These are phyloP conservation scores for Leptographium flavum DNA, from an alignment of 2,329 filamentous ascomycete species.

Conservation along the genomic window DNA sequence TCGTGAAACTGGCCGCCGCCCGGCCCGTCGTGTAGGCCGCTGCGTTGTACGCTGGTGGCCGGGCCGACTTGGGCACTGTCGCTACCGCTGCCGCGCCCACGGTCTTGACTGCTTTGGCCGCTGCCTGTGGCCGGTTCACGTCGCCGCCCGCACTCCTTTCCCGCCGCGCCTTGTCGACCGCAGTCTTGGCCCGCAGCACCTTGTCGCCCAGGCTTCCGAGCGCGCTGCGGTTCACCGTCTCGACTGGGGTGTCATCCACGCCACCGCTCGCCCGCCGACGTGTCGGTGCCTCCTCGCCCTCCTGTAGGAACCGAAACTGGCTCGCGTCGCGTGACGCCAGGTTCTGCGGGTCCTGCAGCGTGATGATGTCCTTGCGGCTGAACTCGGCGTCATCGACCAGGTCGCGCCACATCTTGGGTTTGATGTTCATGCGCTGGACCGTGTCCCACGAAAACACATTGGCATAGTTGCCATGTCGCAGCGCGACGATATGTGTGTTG, in stretches of 20 bases:
- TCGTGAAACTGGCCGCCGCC: constrained; percentile 89
- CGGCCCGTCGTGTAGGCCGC: constrained; percentile 81
- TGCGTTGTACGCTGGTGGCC: constrained; percentile 59
- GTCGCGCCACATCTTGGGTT: constrained; percentile 91
- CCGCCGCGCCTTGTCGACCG: constrained; percentile 64
- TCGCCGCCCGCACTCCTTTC: constrained; percentile 19
- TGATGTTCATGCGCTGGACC: constrained; percentile 87
- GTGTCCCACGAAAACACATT: constrained; percentile 98
- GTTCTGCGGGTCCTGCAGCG: constrained; percentile 90
- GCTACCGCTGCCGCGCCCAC: constrained; percentile 20
- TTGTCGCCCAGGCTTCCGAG: constrained; percentile 68
- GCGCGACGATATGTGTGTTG: constrained; percentile 89
- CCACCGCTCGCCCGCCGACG: constrained; percentile 52
- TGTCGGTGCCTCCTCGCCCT: constrained; percentile 58
- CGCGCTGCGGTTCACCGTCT: constrained; percentile 64
- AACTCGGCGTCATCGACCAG: constrained; percentile 80
- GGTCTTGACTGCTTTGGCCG: constrained; percentile 41
- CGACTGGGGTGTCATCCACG: constrained; percentile 44
- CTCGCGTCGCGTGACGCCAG: constrained; percentile 68
- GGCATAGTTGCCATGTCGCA: constrained; percentile 65
- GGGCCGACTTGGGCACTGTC: constrained; percentile 4
- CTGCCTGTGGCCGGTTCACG: constrained; percentile 24
- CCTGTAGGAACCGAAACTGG: constrained; percentile 77
- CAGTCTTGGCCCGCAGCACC: constrained; percentile 80
- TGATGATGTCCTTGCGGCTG: constrained; percentile 82